Base-by-base conservation (phyloP, 2,329 filamentous ascomycete genomes). In the Aureobasidium sp. region DNA sequence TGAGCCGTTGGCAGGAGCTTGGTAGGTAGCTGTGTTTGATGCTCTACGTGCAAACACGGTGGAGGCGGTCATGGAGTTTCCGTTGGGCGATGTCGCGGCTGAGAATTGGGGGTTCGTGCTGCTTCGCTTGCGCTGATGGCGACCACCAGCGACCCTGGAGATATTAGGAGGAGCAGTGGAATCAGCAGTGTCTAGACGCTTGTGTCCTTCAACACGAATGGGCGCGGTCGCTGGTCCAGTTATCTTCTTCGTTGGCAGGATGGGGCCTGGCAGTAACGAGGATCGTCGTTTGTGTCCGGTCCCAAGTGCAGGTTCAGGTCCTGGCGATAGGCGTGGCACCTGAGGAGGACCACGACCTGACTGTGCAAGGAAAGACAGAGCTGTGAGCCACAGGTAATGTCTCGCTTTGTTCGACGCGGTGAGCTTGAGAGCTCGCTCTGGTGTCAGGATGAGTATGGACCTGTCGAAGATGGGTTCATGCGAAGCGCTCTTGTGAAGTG, bases 351-450 rank as follows among this genome's bases (percentile, higher is more conserved):
- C 86, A 68, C 93, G 87, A 17, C 87, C 84, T 0, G 92, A 95
- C 71, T 96, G 91, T 13, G 93, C 92, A 33, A 99, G 80, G 82
- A 97, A 99, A 0, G 92, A 96, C 21, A 99, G 79, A 0, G 94
- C 90, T 21, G 90, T 96, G 61, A 99, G 78, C 94, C 94, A 99
- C 51, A 96, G 77, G 69, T 95, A 95, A 73, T 99, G 94, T 17
- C 94, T 85, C 65, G 97, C 94, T 35, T 86, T 78, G 23, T 85
- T 87, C 17, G 82, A 78, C 0, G 94, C 90, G 0, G 94, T 99
- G 72, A 99, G 97, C 71, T 99, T 99, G 61, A 99, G 80, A 1
- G 94, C 94, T 67, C 94, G 84, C 67, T 95, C 88, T 0, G 94
- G 93, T 4, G 94, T 99, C 53, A 99, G 75, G 65, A 99, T 96